phyloP scores from a whole-genome alignment of 768 basidiomycete species.

The Mycena venus region DNA sequence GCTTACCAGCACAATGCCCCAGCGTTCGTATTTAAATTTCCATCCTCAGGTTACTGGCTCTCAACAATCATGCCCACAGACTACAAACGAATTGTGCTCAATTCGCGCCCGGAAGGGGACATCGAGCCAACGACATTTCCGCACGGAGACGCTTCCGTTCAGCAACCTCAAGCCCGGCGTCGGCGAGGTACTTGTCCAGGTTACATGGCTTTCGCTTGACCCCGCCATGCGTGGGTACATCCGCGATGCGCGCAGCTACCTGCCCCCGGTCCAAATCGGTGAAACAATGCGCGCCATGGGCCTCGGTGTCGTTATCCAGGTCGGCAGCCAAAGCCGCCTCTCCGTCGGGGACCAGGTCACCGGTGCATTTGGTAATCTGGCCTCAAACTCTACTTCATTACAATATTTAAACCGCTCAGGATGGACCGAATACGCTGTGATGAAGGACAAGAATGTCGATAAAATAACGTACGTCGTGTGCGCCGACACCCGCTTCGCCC shows the following conservation, averaged over 20 bases:
- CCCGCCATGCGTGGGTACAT: slow-evolving; percentile 93
- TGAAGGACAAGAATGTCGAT: slow-evolving; percentile 64
- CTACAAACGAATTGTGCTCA: slow-evolving; percentile 81
- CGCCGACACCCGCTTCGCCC: neutral
- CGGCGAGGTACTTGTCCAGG: slow-evolving; percentile 77
- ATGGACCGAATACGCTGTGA: slow-evolving; percentile 82
- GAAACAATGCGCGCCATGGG: slow-evolving; percentile 84
- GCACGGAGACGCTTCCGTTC: slow-evolving; percentile 65
- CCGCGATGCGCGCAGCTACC: slow-evolving; percentile 77
- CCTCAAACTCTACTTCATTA: neutral
- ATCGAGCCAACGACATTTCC: slow-evolving; percentile 85
- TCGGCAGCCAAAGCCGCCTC: slow-evolving; percentile 67
- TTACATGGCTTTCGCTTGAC: slow-evolving; percentile 85
- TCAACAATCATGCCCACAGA: slow-evolving; percentile 25
- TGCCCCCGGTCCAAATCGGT: slow-evolving; percentile 80
- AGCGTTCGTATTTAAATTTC: slow-evolving; percentile 10
- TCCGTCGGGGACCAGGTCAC: slow-evolving; percentile 78
- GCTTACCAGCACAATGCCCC: slow-evolving; percentile 13
- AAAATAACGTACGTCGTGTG: slow-evolving; percentile 67
- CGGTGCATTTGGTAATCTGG: slow-evolving; percentile 69
- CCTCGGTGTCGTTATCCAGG: slow-evolving; percentile 75
- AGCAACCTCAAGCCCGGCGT: slow-evolving; percentile 64
- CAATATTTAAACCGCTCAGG: slow-evolving; percentile 55
- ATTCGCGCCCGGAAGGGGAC: slow-evolving; percentile 76
- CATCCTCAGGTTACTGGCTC: neutral